Evolutionary conservation across 2,329 filamentous ascomycete species (phyloP).

Genomic region (Venturia oleaginea): DNA sequence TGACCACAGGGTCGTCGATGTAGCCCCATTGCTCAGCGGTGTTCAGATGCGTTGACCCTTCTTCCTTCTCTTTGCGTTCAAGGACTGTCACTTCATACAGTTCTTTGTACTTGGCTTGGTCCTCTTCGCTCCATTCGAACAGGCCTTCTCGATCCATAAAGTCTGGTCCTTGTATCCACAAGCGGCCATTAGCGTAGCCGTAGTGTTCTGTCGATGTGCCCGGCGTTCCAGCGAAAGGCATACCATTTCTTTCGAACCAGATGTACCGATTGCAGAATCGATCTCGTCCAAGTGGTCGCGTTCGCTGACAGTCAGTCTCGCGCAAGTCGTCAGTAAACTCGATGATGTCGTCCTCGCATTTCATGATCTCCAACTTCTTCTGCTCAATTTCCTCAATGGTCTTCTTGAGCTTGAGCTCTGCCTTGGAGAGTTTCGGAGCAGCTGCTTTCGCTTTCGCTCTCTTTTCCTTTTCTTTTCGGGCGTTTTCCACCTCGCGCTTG

Average conservation of each 20-base stretch:
- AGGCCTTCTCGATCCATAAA: slow-evolving; percentile 79
- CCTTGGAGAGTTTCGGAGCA: slow-evolving; percentile 51
- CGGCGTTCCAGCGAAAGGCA: slow-evolving; percentile 86
- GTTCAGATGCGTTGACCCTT: slow-evolving; percentile 70
- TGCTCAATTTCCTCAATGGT: slow-evolving; percentile 82
- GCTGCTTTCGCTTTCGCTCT: slow-evolving; percentile 45
- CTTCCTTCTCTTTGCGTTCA: slow-evolving; percentile 77
- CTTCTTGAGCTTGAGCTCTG: slow-evolving; percentile 82
- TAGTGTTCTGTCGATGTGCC: slow-evolving; percentile 80
- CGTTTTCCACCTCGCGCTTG: slow-evolving; percentile 56
- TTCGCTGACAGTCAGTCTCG: slow-evolving; percentile 87
- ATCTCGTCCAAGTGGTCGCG: slow-evolving; percentile 82
- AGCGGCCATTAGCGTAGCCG: slow-evolving; percentile 83
- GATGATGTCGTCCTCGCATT: slow-evolving; percentile 77
- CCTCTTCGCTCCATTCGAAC: slow-evolving; percentile 64
- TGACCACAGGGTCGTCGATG: slow-evolving; percentile 67
- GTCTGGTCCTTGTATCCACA: slow-evolving; percentile 95
- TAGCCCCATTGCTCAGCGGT: slow-evolving; percentile 83
- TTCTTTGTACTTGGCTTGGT: slow-evolving; percentile 65
- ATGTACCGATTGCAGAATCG: slow-evolving; percentile 98
- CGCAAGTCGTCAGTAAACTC: slow-evolving; percentile 84
- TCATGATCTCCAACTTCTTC: slow-evolving; percentile 68
- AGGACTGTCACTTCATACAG: slow-evolving; percentile 75
- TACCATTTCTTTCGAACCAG: slow-evolving; percentile 98
- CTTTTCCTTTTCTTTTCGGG: slow-evolving; percentile 60